These are phyloP conservation scores for Dichotomocladium elegans DNA, from an alignment of 371 early-diverging fungal species.

Conservation along the genomic window DNA sequence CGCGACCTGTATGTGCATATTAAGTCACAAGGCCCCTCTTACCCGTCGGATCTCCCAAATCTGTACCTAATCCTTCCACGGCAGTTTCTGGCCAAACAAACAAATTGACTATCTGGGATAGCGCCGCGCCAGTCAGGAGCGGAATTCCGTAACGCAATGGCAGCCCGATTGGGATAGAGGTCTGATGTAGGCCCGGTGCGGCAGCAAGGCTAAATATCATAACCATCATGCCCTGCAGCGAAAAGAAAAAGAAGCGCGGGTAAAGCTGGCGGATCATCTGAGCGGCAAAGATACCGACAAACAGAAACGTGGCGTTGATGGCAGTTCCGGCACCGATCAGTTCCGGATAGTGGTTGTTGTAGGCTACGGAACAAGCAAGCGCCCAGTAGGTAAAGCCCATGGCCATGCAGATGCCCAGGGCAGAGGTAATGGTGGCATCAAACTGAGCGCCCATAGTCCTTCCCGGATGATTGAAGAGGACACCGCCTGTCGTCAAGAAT, in stretches of 20 bases:
- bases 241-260: slow-evolving; percentile 26
- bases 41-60: too few species aligned
- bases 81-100: slow-evolving; percentile 50
- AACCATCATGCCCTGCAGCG: slow-evolving; percentile 27
- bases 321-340: slow-evolving; percentile 3
- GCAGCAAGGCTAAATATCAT: slow-evolving; percentile 17
- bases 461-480: slow-evolving; percentile 41
- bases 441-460: slow-evolving; percentile 46
- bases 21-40: too few species aligned
- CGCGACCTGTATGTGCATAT: too few species aligned
- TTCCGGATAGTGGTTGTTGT: slow-evolving; percentile 21
- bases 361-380: slow-evolving; percentile 20
- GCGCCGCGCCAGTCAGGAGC: slow-evolving; percentile 17
- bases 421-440: slow-evolving; percentile 35
- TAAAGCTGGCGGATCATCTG: slow-evolving; percentile 19
- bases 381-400: slow-evolving; percentile 29
- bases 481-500: slow-evolving; percentile 37
- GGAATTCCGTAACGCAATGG: slow-evolving; percentile 19
- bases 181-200: slow-evolving; percentile 10
- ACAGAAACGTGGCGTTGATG: slow-evolving; percentile 15
- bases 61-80: slow-evolving; percentile 41
- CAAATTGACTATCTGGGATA: slow-evolving; percentile 34
- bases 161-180: background rate
- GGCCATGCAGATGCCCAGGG: slow-evolving; percentile 29
- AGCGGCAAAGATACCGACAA: slow-evolving; percentile 17